A percentile compares a stretch with the other conserved stretches of the same genome.
These are phyloP conservation scores for Megacollybia marginata DNA, from an alignment of 768 basidiomycete species.

Conservation along the genomic window DNA sequence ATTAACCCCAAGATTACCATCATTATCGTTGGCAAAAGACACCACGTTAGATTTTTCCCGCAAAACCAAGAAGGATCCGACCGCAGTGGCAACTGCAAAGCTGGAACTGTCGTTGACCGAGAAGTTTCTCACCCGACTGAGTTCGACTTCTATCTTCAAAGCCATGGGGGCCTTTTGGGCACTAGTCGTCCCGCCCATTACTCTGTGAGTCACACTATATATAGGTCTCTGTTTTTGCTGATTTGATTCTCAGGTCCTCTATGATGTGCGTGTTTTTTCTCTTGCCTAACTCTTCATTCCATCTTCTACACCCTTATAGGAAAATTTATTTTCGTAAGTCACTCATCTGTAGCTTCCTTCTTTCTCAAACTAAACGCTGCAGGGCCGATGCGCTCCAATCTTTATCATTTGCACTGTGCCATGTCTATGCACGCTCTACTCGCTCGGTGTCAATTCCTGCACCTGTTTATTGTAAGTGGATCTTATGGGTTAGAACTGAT, in stretches of 20 bases:
- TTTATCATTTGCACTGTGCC: conserved; percentile 61
- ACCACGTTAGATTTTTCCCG: conserved; percentile 59
- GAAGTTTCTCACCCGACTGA: conserved; percentile 46
- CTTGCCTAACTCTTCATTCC: background rate
- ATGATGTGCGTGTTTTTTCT: conserved; percentile 7
- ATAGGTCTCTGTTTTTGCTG: background rate
- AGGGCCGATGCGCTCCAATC: conserved; percentile 58
- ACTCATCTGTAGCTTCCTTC: background rate
- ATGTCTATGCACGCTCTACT: conserved; percentile 69
- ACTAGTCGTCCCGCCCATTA: conserved; percentile 60
- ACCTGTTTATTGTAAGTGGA: conserved; percentile 65
- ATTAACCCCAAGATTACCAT: conserved; percentile 67
- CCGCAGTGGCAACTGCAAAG: conserved; percentile 46
- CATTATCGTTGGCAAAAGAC: conserved; percentile 74
- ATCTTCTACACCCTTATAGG: conserved; percentile 8
- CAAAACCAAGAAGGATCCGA: conserved; percentile 28
- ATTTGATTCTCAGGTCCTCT: conserved; percentile 24
- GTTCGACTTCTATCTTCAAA: conserved; percentile 52
- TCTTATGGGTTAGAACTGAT: background rate
- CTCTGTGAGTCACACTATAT: conserved; percentile 8
- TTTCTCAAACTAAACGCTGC: background rate
- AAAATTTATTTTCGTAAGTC: conserved; percentile 43
- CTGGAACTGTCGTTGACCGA: conserved; percentile 52
- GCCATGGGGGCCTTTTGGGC: conserved; percentile 49
- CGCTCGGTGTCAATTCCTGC: conserved; percentile 80